A percentile compares a stretch with the other conserved stretches of the same genome.
These are phyloP conservation scores for Breviolum minutum DNA, from an alignment of 73 alveolate genomes.

Conservation along the genomic window DNA sequence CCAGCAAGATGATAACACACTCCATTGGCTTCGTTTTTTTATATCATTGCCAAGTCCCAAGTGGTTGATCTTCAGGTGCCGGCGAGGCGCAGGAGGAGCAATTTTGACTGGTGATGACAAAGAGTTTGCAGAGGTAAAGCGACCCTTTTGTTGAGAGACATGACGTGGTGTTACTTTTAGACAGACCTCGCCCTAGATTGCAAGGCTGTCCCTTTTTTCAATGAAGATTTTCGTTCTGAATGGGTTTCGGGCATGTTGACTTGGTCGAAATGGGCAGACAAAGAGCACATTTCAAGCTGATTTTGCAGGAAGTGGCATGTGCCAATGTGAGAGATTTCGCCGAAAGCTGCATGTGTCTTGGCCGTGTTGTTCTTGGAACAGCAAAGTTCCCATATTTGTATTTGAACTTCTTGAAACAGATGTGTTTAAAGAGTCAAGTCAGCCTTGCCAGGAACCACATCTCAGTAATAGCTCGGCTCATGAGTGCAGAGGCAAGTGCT, in stretches of 20 bases:
- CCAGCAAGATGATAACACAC: no score
- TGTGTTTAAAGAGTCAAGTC: not conserved
- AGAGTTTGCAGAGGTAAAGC: no score
- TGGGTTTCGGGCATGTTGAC: no score
- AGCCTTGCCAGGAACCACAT: conserved; percentile 42
- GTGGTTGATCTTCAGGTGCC: not conserved
- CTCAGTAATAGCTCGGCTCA: conserved; percentile 1
- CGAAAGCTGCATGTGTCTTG: conserved; percentile 17
- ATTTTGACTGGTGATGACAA: not conserved
- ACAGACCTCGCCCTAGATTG: no score
- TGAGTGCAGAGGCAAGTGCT: conserved; percentile 24
- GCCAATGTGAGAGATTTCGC: conserved; percentile 32
- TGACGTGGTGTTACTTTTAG: no score
- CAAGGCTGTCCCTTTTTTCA: no score
- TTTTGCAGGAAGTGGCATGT: not conserved
- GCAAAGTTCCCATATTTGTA: not conserved
- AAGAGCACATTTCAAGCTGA: no score
- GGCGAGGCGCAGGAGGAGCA: conserved; percentile 31
- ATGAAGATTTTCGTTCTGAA: no score
- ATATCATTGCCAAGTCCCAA: not conserved
- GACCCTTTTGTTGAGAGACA: no score
- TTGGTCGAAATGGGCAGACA: no score
- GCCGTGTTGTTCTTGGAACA: not conserved
- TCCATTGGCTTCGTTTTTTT: no score
- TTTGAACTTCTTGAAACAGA: not conserved